Evolutionary conservation across 2,329 filamentous ascomycete genomes (phyloP).

Genomic region (Ophiostoma ulmi): DNA sequence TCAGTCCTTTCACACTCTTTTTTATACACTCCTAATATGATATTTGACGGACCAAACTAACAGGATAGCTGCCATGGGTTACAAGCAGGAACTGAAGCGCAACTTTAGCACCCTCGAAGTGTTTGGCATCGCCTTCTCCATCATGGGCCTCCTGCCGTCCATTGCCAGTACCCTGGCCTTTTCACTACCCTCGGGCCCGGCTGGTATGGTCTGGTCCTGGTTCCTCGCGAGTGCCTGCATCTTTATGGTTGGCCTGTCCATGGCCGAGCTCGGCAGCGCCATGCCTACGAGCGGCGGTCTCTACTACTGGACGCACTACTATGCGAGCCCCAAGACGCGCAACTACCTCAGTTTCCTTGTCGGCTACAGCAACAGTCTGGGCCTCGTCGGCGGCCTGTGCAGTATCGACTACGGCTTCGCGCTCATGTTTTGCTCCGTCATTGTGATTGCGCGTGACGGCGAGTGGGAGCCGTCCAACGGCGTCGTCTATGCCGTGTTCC

Average conservation of each 20-base stretch:
- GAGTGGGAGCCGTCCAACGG: slow-evolving; percentile 52
- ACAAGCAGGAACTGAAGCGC: slow-evolving; percentile 55
- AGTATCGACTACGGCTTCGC: slow-evolving; percentile 55
- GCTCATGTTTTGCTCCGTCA: slow-evolving; percentile 54
- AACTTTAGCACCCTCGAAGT: slow-evolving; percentile 60
- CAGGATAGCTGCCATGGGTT: slow-evolving; percentile 31
- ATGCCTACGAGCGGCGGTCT: slow-evolving; percentile 57
- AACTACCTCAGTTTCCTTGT: slow-evolving; percentile 57
- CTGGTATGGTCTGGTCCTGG: slow-evolving; percentile 60
- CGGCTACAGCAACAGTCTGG: slow-evolving; percentile 57
- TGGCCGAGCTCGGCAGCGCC: slow-evolving; percentile 49
- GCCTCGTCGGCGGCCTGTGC: slow-evolving; percentile 56
- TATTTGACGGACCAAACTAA: neutral
- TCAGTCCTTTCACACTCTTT: neutral
- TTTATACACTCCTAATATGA: neutral
- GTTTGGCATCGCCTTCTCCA: slow-evolving; percentile 55
- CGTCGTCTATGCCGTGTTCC: slow-evolving; percentile 53
- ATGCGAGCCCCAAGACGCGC: slow-evolving; percentile 48
- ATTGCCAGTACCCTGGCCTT: slow-evolving; percentile 56
- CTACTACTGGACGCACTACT: slow-evolving; percentile 58
- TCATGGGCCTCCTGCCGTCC: slow-evolving; percentile 58
- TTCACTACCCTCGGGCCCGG: slow-evolving; percentile 54
- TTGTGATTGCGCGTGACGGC: slow-evolving; percentile 53
- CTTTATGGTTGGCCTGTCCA: slow-evolving; percentile 55
- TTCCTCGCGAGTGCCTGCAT: slow-evolving; percentile 54